Percentiles rank a stretch among this genome's conserved stretches.
Conservation (phyloP, 805 yeast genomes). For the Candida yuanshanica region DNA sequence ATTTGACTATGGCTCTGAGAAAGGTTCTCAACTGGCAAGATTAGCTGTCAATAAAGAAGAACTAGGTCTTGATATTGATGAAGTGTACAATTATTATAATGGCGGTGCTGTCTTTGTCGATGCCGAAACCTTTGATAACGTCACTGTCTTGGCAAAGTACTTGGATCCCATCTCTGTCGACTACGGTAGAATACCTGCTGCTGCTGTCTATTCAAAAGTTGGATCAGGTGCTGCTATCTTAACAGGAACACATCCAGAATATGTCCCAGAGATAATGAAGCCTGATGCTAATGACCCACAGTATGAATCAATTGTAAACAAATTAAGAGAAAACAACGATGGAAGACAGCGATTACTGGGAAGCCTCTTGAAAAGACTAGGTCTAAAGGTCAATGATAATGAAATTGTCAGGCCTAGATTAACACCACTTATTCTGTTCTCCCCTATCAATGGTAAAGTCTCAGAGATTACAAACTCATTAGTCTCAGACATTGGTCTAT, state of each 20-base stretch:
- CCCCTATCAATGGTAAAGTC: conserved; percentile 30
- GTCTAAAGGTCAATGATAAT: conserved; percentile 59
- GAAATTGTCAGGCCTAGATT: conserved; percentile 51
- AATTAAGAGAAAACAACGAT: conserved; percentile 38
- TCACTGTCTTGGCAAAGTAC: conserved; percentile 71
- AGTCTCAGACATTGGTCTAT: conserved; percentile 30
- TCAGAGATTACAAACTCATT: conserved; percentile 28
- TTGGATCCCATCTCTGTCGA: conserved; percentile 48
- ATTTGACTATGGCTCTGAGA: conserved; percentile 69
- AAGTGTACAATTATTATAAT: conserved; percentile 52
- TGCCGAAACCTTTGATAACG: conserved; percentile 53
- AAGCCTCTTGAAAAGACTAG: conserved; percentile 51
- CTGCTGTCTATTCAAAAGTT: conserved; percentile 59
- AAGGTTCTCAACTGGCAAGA: conserved; percentile 62
- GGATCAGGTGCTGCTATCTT: conserved; percentile 76
- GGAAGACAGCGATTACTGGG: conserved; percentile 52
- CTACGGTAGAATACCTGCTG: conserved; percentile 44
- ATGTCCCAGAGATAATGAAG: conserved; percentile 47
- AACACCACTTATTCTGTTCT: conserved; percentile 58
- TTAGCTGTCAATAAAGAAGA: conserved; percentile 34
- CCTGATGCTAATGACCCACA: conserved; percentile 26
- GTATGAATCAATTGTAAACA: conserved; percentile 31
- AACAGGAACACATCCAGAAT: conserved; percentile 90
- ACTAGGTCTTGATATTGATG: conserved; percentile 24
- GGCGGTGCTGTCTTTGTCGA: conserved; percentile 89